phyloP scores from a whole-genome alignment of 2,329 filamentous ascomycete species.

The Ophiognomonia clavigignenti-juglandacearum region DNA sequence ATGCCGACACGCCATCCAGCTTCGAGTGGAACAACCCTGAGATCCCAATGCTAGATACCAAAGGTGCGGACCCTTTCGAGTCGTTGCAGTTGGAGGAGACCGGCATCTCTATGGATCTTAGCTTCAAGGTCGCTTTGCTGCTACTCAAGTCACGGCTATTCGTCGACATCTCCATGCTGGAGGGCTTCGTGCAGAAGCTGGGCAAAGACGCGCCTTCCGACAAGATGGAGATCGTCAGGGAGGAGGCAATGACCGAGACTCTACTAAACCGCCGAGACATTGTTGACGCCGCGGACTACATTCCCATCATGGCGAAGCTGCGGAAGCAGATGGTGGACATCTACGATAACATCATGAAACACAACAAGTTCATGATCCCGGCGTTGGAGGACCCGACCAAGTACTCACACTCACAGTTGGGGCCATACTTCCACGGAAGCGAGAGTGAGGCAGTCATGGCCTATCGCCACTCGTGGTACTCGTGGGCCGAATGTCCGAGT shows the following conservation, averaged over 20 bases:
- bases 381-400: background rate
- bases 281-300: background rate
- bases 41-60: conserved; percentile 29
- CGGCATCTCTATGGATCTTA: background rate
- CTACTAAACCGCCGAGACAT: background rate
- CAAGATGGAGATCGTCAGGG: background rate
- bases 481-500: background rate
- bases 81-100: background rate
- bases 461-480: background rate
- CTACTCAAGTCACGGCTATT: background rate
- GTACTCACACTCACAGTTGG: background rate
- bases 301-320: background rate
- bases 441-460: background rate
- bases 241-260: background rate
- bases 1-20: conserved; percentile 17
- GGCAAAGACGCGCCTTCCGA: background rate
- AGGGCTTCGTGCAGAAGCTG: background rate
- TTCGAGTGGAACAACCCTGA: conserved; percentile 32
- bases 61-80: conserved; percentile 37
- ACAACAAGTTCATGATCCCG: background rate
- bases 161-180: background rate
- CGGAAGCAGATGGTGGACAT: background rate
- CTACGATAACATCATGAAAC: background rate
- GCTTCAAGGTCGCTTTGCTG: background rate
- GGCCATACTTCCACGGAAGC: background rate